phyloP scores from a whole-genome alignment of 352 stramenopile genomes.

The Phytopythium delawarense region DNA sequence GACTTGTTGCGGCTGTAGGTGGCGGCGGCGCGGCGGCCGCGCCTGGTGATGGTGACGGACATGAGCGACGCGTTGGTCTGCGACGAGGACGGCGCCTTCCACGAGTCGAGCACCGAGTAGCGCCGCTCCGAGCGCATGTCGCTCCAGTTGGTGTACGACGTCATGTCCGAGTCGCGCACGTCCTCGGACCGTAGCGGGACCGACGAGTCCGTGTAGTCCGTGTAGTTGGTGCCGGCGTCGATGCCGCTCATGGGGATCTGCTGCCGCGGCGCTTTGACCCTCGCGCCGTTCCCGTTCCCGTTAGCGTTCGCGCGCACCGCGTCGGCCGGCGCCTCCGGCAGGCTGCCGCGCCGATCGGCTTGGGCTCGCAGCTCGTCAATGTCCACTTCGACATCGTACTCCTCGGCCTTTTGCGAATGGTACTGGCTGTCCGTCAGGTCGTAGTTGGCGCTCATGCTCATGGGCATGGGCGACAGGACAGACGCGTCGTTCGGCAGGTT shows the following conservation, averaged over 20 bases:
- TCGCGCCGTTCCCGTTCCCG: not conserved
- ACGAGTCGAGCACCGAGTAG: conserved; percentile 71
- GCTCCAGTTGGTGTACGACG: conserved; percentile 22
- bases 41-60: conserved; percentile 64
- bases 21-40: conserved; percentile 50
- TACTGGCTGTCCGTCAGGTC: conserved; percentile 67
- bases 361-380: conserved; percentile 19
- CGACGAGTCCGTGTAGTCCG: not conserved
- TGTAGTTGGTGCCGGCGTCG: conserved; percentile 13
- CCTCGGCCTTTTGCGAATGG: conserved; percentile 61
- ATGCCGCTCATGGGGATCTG: conserved; percentile 31
- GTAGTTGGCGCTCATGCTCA: conserved; percentile 57
- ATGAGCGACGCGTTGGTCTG: conserved; percentile 62
- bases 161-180: conserved; percentile 23
- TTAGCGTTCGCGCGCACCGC: conserved; percentile 10
- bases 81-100: conserved; percentile 51
- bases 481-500: conserved; percentile 30
- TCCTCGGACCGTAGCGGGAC: not conserved
- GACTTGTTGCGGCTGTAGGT: conserved; percentile 68
- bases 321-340: conserved; percentile 25
- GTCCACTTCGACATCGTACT: conserved; percentile 60
- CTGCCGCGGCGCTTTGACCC: conserved; percentile 8
- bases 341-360: conserved; percentile 30
- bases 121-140: conserved; percentile 43
- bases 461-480: conserved; percentile 31